Base-by-base conservation (phyloP, 352 stramenopile genomes). In the Pythium guiyangense region DNA sequence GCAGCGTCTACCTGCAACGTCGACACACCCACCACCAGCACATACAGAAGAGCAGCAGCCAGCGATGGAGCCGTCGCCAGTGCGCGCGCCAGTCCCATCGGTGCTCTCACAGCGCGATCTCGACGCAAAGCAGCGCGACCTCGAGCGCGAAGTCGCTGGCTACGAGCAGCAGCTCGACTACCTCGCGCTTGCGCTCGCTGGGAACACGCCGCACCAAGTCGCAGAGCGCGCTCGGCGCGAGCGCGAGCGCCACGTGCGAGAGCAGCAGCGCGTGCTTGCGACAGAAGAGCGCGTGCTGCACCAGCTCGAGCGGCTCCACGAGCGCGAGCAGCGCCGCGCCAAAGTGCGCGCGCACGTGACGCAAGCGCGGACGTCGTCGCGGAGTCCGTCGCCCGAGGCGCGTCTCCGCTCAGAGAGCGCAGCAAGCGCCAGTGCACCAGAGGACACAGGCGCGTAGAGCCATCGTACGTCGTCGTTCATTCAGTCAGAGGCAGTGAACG, bases 181-280 rank as follows among this genome's bases (percentile, higher is more conserved):
- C 57, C 53, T 93, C n/a, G 84, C 74, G 15, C 66, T 79, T 22
- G 84, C 74, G 18, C 57, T 93, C 15, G 74, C 74, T 18, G 77
- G 80, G 1, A 59, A 85, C 50, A 93, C 80, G 9, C 71, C 74
- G 14, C 84, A 90, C 58, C 84, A 93, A 44, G 68, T 77, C 37
- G 63, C 78, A 40, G 74, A 77, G 54, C 80, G 79, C 18, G 66
- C 62, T 11, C 61, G 66, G 26, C 75, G 80, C 22, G 74, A 88
- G 34, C 56, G 65, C 11, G 73, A 82, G 40, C 79, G 79, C 18
- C 45, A 67, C 15, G 66, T 74, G 45, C 75, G 80, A 18, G 75
- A 89, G 39, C 67, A 79, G 27, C 71, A 73, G 46, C 73, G 84
- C 0, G 18, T 76, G 22, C 47, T 71, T 14, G 67, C 70, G 0